phyloP scores from a whole-genome alignment of 192 early-diverging fungal genomes.

The Coemansia sp. region DNA sequence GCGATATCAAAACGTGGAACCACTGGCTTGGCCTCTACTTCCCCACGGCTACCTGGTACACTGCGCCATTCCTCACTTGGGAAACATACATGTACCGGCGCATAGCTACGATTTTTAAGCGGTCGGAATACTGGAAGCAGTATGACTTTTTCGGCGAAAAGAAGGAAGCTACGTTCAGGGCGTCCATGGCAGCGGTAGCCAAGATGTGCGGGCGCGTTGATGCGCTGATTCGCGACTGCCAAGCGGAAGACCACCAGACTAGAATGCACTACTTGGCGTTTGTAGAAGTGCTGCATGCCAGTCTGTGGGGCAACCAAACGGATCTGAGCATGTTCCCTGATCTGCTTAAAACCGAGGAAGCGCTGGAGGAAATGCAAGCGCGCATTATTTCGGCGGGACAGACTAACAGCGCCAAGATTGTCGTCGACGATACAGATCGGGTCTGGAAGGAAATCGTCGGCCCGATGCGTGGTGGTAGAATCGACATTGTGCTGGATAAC shows the following conservation, averaged over 20 bases:
- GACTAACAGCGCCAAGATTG: slow-evolving; percentile 62
- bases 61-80: slow-evolving; percentile 77
- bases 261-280: slow-evolving; percentile 59
- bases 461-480: slow-evolving; percentile 57
- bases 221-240: slow-evolving; percentile 25
- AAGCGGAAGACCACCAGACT: slow-evolving; percentile 16
- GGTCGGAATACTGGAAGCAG: slow-evolving; percentile 60
- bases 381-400: slow-evolving; percentile 49
- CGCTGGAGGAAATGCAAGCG: slow-evolving; percentile 72
- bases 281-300: slow-evolving; percentile 72
- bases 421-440: slow-evolving; percentile 72
- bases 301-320: slow-evolving; percentile 90
- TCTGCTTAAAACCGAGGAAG: slow-evolving; percentile 64
- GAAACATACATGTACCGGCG: slow-evolving; percentile 88
- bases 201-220: slow-evolving; percentile 66
- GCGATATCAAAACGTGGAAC: slow-evolving; percentile 74
- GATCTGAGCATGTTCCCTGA: slow-evolving; percentile 82
- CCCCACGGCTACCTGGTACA: slow-evolving; percentile 68
- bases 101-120: slow-evolving; percentile 63
- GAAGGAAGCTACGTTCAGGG: slow-evolving; percentile 71
- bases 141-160: slow-evolving; percentile 77
- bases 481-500: slow-evolving; percentile 93
- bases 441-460: slow-evolving; percentile 66
- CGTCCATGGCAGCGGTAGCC: slow-evolving; percentile 66
- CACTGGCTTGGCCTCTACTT: slow-evolving; percentile 60